Base-by-base conservation (phyloP, 768 basidiomycete species). In the Mycena rebaudengoi region DNA sequence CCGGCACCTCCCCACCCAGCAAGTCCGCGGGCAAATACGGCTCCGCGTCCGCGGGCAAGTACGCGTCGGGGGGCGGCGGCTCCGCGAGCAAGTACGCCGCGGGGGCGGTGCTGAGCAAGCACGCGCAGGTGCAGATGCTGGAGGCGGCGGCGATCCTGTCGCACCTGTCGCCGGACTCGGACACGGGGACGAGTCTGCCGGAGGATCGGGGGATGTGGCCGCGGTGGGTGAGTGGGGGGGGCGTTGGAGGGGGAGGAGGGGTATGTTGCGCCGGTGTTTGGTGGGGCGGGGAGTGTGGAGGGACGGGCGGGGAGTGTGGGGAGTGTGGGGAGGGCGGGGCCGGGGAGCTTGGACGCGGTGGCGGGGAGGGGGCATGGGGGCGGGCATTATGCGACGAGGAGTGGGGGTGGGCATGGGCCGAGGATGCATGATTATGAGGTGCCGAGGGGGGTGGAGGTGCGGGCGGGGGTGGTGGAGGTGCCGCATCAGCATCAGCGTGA, bases 71-170 rank as follows among this genome's bases (percentile, higher is more conserved):
- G n/a, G n/a, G n/a, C n/a, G n/a, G n/a, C n/a, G n/a, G n/a, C n/a
- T n/a, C n/a, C n/a, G n/a, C n/a, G n/a, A n/a, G n/a, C n/a, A n/a
- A n/a, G n/a, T n/a, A n/a, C n/a, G n/a, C n/a, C n/a, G n/a, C n/a
- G n/a, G n/a, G n/a, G n/a, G n/a, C n/a, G n/a, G 44, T 44, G 33
- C 51, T 98, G 60, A 94, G 91, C 77, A 99, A 98, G 78, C 96
- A 98, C 74, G 96, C 98, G 72, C 96, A 99, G 69, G 97, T 99
- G 0, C 97, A 98, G 70, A 79, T 98, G 52, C 90, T 99, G 43
- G 97, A 99, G 85, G 96, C 96, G 18, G 97, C 97, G 3, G 94
- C 97, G 18, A 99, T 99, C 65, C 86, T 99, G 44, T 93, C 93
- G 5, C 95, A 95, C 74, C 82, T 97, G 60, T 87, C 89, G 6